Percentiles rank a stretch among this genome's conserved stretches.
These are phyloP conservation scores for Dinochytrium kinnereticum DNA, from an alignment of 371 early-diverging fungal genomes.

Conservation along the genomic window DNA sequence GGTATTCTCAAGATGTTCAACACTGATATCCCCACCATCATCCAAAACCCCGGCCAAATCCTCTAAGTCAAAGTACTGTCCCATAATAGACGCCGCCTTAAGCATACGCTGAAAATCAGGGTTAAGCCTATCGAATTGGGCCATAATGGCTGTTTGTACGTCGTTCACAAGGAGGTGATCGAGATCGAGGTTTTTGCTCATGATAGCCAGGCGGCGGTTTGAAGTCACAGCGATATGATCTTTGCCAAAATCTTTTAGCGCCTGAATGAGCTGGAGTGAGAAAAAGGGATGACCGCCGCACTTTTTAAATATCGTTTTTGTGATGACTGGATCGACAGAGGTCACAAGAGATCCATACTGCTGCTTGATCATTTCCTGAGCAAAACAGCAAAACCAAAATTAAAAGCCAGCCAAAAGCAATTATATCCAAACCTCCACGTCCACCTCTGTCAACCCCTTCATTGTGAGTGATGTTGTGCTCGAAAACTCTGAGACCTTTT, in stretches of 20 bases:
- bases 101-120: conserved; percentile 1
- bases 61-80: conserved; percentile 22
- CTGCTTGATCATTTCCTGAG: conserved; percentile 19
- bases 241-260: conserved; percentile 18
- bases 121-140: conserved; percentile 12
- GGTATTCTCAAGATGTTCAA: not conserved
- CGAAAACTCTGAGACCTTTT: not conserved
- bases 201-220: not conserved
- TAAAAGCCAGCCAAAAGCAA: not conserved
- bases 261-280: conserved; percentile 10
- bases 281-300: conserved; percentile 23
- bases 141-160: conserved; percentile 17
- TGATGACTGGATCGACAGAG: conserved; percentile 12
- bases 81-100: conserved; percentile 14
- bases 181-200: conserved; percentile 5
- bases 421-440: conserved; percentile 1
- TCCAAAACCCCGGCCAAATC: conserved; percentile 7
- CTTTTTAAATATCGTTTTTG: conserved; percentile 17
- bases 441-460: conserved; percentile 4
- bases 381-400: no score
- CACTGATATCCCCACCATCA: not conserved
- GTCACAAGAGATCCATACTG: not conserved
- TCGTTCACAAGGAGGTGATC: conserved; percentile 17
- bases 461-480: not conserved
- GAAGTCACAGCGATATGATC: conserved; percentile 9